phyloP scores from a whole-genome alignment of 371 early-diverging fungal genomes.

The Mucor lusitanicus region DNA sequence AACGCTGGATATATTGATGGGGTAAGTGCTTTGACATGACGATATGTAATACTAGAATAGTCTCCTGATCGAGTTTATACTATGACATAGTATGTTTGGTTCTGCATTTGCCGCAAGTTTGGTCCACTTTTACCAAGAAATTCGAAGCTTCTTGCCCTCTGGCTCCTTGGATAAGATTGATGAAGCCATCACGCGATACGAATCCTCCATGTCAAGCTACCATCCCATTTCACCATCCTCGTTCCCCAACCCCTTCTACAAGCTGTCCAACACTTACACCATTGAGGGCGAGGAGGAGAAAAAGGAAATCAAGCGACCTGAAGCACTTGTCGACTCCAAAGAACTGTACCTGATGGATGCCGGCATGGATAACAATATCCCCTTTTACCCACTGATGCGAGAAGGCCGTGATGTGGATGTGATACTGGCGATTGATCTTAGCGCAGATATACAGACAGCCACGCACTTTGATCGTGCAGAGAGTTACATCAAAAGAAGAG shows the following conservation, averaged over 20 bases:
- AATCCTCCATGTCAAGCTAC: constrained; percentile 45
- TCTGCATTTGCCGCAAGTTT: constrained; percentile 70
- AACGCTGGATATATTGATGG: constrained; percentile 63
- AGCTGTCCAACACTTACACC: constrained; percentile 18
- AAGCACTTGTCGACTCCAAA: constrained; percentile 16
- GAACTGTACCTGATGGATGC: constrained; percentile 71
- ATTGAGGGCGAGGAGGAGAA: constrained; percentile 9
- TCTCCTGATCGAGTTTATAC: no score
- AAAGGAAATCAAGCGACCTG: constrained; percentile 22
- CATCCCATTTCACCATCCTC: constrained; percentile 58
- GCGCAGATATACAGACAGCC: constrained; percentile 68
- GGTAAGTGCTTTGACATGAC: constrained; percentile 20
- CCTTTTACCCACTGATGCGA: constrained; percentile 70
- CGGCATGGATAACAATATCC: constrained; percentile 78
- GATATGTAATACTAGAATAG: no score
- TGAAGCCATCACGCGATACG: constrained; percentile 40
- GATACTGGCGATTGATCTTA: constrained; percentile 69
- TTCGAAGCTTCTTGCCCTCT: constrained; percentile 39
- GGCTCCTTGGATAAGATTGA: constrained; percentile 29
- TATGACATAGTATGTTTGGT: constrained; percentile 56
- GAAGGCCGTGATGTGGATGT: constrained; percentile 70
- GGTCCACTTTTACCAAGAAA: constrained; percentile 59
- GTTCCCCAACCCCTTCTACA: constrained; percentile 59
- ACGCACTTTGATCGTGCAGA: constrained; percentile 71
- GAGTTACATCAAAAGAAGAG: constrained; percentile 53